A percentile compares a stretch with the other conserved stretches of the same genome.
phyloP scores from a whole-genome alignment of 306 rosid genomes.

The Boehmeria nivea region DNA sequence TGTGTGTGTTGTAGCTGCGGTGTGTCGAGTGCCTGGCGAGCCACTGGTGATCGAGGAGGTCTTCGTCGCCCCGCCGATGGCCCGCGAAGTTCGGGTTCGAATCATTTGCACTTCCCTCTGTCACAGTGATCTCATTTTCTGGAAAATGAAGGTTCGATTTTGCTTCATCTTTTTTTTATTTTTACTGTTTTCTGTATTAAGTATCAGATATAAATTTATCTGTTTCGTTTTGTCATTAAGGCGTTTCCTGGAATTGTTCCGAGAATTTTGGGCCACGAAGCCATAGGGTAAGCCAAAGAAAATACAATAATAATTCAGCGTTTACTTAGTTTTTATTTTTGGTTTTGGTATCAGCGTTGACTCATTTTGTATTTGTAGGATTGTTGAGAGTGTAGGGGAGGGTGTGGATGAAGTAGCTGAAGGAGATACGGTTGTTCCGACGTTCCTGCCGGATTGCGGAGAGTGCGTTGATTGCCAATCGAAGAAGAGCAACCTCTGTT shows the following conservation, averaged over 20 bases:
- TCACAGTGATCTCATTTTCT: constrained; percentile 66
- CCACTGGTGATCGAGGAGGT: constrained; percentile 65
- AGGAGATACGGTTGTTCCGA: constrained; percentile 71
- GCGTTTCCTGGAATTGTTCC: constrained; percentile 58
- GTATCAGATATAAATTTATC: not conserved
- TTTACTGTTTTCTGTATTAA: too few relatives aligned
- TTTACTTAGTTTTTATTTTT: not conserved
- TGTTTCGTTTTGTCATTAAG: constrained; percentile 21
- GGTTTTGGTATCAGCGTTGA: not conserved
- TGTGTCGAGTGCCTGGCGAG: constrained; percentile 55
- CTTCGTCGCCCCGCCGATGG: constrained; percentile 73
- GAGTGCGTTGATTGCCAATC: constrained; percentile 69
- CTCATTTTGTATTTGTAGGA: constrained; percentile 25
- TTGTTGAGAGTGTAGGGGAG: constrained; percentile 82
- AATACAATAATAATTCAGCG: not conserved
- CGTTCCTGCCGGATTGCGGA: constrained; percentile 63
- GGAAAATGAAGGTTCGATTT: constrained; percentile 63
- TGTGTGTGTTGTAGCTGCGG: constrained; percentile 78
- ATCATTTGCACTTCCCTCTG: constrained; percentile 70
- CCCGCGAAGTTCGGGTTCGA: constrained; percentile 63
- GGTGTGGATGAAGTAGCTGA: constrained; percentile 52
- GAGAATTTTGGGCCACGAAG: constrained; percentile 87
- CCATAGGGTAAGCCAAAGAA: constrained; percentile 52
- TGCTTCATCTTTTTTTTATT: not conserved
- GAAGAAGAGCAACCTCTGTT: constrained; percentile 62